These are phyloP conservation scores for Kodamaea kakaduensis DNA, from an alignment of 805 yeast genomes.

Conservation along the genomic window DNA sequence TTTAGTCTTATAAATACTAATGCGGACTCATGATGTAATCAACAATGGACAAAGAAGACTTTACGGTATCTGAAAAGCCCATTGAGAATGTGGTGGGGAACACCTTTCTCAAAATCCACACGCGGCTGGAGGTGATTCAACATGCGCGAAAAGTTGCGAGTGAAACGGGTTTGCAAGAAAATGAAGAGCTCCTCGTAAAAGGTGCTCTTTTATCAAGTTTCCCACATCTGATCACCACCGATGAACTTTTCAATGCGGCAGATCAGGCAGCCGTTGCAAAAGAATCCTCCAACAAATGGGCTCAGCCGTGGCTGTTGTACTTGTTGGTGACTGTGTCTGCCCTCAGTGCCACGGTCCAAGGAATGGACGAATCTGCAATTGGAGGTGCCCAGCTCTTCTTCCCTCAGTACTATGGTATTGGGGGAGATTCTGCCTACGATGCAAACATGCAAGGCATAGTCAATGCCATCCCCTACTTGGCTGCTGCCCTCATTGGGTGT, in stretches of 20 bases:
- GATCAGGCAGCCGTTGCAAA: neutral
- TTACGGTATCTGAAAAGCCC: constrained; percentile 1
- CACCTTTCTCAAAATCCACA: constrained; percentile 2
- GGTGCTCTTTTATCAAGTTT: constrained; percentile 6
- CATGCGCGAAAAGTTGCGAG: constrained; percentile 1
- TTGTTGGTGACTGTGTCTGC: constrained; percentile 7
- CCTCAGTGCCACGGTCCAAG: constrained; percentile 11
- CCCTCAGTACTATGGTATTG: constrained; percentile 4
- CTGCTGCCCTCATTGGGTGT: constrained; percentile 12
- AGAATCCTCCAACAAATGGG: constrained; percentile 1
- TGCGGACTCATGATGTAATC: too few relatives aligned
- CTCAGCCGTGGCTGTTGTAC: constrained; percentile 7
- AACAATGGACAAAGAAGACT: neutral
- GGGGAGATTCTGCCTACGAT: constrained; percentile 4
- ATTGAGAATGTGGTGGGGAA: constrained; percentile 4
- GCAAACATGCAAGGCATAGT: constrained; percentile 14
- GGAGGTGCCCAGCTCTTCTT: constrained; percentile 16
- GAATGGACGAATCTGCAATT: constrained; percentile 18
- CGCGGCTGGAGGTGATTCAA: neutral
- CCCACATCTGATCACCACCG: neutral
- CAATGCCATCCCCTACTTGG: constrained; percentile 12
- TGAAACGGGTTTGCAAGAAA: constrained; percentile 1
- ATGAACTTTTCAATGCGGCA: neutral
- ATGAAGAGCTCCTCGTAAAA: constrained; percentile 2
- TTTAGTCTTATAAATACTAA: too few relatives aligned